These are phyloP conservation scores for Coelastrella sp. DNA, from an alignment of 139 green algal genomes.

Conservation along the genomic window DNA sequence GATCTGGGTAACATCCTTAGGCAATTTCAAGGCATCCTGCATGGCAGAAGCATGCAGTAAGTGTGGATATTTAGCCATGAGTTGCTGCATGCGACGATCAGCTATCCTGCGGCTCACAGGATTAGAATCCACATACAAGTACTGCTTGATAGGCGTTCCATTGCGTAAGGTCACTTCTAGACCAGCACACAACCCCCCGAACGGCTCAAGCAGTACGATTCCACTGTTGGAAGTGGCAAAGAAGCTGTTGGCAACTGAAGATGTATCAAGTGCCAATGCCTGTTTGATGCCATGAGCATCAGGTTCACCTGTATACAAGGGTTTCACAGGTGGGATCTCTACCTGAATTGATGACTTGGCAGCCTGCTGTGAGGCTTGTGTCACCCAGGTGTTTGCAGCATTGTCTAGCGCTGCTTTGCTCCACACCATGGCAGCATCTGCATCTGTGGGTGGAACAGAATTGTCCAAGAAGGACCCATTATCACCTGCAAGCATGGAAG, in stretches of 20 bases:
- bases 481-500: not conserved
- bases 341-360: not conserved
- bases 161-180: constrained; percentile 28
- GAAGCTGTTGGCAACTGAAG: not conserved
- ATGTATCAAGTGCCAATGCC: not conserved
- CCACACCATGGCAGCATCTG: not conserved
- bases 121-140: constrained; percentile 11
- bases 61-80: constrained; percentile 19
- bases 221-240: not conserved
- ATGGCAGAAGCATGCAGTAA: constrained; percentile 8
- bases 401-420: not conserved
- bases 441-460: not conserved
- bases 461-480: not conserved
- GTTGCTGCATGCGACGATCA: not conserved
- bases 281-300: not conserved
- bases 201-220: not conserved
- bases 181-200: constrained; percentile 34
- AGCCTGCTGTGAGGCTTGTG: not conserved
- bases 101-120: not conserved
- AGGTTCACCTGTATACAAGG: not conserved
- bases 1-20: not conserved
- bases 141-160: constrained; percentile 9
- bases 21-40: not conserved
- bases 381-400: not conserved
- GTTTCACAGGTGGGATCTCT: too few species aligned